phyloP scores from a whole-genome alignment of 345 rosid species.

The Kernera saxatilis region DNA sequence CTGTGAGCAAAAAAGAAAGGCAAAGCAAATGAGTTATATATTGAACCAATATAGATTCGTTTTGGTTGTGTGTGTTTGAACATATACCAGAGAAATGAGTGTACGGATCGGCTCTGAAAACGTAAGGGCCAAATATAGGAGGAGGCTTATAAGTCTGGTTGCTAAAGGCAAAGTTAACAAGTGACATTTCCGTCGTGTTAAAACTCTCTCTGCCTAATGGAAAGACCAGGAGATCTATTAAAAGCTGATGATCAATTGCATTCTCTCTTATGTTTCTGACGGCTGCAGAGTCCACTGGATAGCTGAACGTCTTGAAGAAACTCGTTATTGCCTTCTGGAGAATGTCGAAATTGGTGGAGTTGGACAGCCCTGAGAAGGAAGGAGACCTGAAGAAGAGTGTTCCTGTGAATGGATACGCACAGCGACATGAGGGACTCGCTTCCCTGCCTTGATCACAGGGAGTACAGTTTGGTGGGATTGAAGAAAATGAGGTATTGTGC shows the following conservation, averaged over 20 bases:
- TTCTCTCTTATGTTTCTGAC: conserved; percentile 57
- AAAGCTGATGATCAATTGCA: conserved; percentile 34
- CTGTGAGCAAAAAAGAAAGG: neutral
- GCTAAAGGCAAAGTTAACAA: conserved; percentile 50
- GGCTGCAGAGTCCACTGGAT: conserved; percentile 60
- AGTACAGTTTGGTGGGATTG: conserved; percentile 41
- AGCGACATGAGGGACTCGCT: conserved; percentile 59
- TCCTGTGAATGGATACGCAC: conserved; percentile 68
- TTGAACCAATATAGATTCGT: neutral
- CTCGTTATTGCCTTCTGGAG: conserved; percentile 34
- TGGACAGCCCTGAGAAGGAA: conserved; percentile 55
- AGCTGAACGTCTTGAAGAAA: conserved; percentile 25
- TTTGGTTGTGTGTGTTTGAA: neutral
- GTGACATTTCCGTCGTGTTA: conserved; percentile 35
- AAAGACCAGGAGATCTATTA: conserved; percentile 45
- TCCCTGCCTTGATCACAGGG: conserved; percentile 33
- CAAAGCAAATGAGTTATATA: neutral
- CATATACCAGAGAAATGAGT: conserved; percentile 51
- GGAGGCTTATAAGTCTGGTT: conserved; percentile 70
- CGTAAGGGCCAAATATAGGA: conserved; percentile 46
- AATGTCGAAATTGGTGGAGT: conserved; percentile 24
- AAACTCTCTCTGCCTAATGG: conserved; percentile 47
- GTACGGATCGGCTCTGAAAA: conserved; percentile 39
- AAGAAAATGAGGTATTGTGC: conserved; percentile 31
- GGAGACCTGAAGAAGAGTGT: conserved; percentile 52